A percentile compares a stretch with the other conserved stretches of the same genome.
Conservation (phyloP, 2,329 filamentous ascomycete genomes). For the Paecilomyces fulvus region DNA sequence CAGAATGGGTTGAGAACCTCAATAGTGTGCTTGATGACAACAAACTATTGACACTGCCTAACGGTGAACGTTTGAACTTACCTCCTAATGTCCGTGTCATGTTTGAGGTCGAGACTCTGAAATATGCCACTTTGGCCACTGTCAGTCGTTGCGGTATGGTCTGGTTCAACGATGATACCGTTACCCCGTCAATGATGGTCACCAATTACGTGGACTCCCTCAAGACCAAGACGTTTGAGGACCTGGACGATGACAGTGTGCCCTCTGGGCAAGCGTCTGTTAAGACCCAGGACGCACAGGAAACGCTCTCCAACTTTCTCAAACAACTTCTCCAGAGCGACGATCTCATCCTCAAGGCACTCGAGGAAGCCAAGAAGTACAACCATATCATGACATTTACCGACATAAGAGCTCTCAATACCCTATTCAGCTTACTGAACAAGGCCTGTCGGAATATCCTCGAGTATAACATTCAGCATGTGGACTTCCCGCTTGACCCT, state of each 20-base stretch:
- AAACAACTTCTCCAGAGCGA: slow-evolving; percentile 67
- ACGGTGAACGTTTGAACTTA: slow-evolving; percentile 93
- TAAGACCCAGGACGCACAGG: slow-evolving; percentile 71
- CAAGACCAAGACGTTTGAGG: slow-evolving; percentile 77
- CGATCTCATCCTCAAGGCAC: slow-evolving; percentile 68
- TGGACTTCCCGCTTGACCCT: slow-evolving; percentile 84
- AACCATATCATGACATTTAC: slow-evolving; percentile 99
- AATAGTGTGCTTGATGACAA: slow-evolving; percentile 99
- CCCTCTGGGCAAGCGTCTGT: slow-evolving; percentile 66
- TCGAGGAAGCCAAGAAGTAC: slow-evolving; percentile 67
- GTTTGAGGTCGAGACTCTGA: slow-evolving; percentile 98
- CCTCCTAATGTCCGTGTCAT: slow-evolving; percentile 96
- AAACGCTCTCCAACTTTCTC: slow-evolving; percentile 70
- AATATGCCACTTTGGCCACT: slow-evolving; percentile 96
- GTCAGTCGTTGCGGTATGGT: slow-evolving; percentile 99
- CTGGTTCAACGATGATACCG: slow-evolving; percentile 98
- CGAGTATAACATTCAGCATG: slow-evolving; percentile 90
- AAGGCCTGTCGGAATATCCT: slow-evolving; percentile 87
- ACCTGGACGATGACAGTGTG: slow-evolving; percentile 85
- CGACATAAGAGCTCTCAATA: slow-evolving; percentile 78
- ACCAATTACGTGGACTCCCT: slow-evolving; percentile 81
- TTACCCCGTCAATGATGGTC: slow-evolving; percentile 87
- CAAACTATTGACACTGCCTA: slow-evolving; percentile 91
- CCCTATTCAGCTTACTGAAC: slow-evolving; percentile 89
- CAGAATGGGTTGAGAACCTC: slow-evolving; percentile 98